Percentiles rank a stretch among this genome's conserved stretches.
Evolutionary conservation across 495 filamentous ascomycete genomes (phyloP).

Genomic region (Daldinia decipiens): DNA sequence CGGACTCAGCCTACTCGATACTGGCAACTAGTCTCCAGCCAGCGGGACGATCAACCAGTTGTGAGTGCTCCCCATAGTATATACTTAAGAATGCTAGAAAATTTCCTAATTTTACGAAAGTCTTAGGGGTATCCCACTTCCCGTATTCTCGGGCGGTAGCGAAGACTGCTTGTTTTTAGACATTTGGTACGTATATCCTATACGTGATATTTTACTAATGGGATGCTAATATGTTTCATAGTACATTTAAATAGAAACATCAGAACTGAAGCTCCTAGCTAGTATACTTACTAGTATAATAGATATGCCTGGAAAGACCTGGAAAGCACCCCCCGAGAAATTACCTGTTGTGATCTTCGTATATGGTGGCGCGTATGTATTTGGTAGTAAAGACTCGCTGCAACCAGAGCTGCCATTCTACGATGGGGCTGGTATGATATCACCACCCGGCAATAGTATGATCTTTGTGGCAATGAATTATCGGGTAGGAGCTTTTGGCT

Average conservation of each 20-base stretch:
- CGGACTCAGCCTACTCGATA: background rate
- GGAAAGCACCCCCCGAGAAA: background rate
- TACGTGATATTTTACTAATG: background rate
- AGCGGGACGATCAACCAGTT: background rate
- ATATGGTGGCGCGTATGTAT: conserved; percentile 67
- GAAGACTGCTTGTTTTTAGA: background rate
- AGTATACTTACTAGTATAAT: background rate
- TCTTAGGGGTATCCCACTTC: background rate
- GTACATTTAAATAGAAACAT: background rate
- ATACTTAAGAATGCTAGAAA: background rate
- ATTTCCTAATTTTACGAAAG: background rate
- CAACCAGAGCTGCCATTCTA: conserved; percentile 45
- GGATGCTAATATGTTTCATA: background rate
- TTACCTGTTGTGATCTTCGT: conserved; percentile 61
- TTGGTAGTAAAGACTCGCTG: conserved; percentile 61
- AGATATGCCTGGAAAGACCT: background rate
- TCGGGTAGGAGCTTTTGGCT: conserved; percentile 66
- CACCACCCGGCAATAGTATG: conserved; percentile 52
- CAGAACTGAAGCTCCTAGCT: background rate
- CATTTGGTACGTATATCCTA: background rate
- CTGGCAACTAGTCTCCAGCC: background rate
- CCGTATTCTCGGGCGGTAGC: background rate
- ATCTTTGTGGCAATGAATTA: conserved; percentile 74
- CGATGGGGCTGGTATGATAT: conserved; percentile 38
- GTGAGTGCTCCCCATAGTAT: background rate